These are phyloP conservation scores for Prunus mume DNA, from an alignment of 306 rosid species.

Conservation along the genomic window DNA sequence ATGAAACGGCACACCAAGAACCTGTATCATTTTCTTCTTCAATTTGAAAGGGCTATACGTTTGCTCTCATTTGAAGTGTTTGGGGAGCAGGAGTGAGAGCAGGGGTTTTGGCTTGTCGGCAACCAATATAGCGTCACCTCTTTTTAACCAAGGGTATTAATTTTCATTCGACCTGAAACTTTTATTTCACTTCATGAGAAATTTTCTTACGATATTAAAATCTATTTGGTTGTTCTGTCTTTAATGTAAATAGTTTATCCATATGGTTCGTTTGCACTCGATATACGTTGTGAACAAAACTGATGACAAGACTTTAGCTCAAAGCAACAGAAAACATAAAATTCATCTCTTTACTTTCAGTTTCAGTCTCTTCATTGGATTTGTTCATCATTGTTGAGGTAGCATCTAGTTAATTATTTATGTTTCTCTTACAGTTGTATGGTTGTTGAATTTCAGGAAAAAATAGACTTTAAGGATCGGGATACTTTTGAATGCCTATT, in stretches of 20 bases:
- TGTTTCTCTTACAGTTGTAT: background rate
- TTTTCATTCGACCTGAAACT: background rate
- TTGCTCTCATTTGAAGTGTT: background rate
- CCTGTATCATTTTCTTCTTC: background rate
- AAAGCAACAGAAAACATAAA: background rate
- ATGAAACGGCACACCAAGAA: background rate
- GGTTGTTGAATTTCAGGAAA: slow-evolving; percentile 42
- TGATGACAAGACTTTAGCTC: background rate
- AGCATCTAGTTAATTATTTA: background rate
- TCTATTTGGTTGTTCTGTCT: background rate
- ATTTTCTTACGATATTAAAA: background rate
- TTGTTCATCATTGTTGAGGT: slow-evolving; percentile 3
- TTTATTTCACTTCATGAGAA: background rate
- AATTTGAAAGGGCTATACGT: background rate
- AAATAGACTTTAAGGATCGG: slow-evolving; percentile 44
- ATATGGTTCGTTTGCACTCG: background rate
- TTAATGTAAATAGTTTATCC: background rate
- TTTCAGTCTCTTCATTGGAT: background rate
- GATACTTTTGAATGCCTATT: slow-evolving; percentile 66
- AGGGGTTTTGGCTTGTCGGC: background rate
- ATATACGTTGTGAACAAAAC: background rate
- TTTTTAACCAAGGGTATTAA: background rate
- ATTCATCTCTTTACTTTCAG: background rate
- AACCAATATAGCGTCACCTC: background rate
- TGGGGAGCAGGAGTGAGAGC: background rate